Evolutionary conservation across 257 asterid species (phyloP), one percentile per base, ranked within the genome.

Genomic region (Nicotiana paniculata): DNA sequence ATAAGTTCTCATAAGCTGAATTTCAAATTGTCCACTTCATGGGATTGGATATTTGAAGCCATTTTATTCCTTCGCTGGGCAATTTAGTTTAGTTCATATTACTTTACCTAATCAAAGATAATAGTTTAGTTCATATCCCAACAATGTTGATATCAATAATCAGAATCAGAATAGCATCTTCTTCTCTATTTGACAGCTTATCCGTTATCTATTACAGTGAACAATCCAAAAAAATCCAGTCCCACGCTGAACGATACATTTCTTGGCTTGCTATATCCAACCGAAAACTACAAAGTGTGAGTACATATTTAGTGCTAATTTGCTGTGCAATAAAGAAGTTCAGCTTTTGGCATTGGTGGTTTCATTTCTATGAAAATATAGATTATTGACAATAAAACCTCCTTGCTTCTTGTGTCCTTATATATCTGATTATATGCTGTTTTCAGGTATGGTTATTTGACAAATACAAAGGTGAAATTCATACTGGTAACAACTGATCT

Each of bases 401-500:
- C 67, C 77, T 72, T 64, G 10, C 70, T 4, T 39, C 39, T 12
- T 28, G 43, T 28, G 18, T 17, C 13, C 12, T 64, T 58, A 55
- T 53, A 54, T 68, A 53, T 78, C 85, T 77, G 33, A 32, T 32
- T 32, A 32, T 32, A 32, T 32, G 33, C 33, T 32, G 33, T 32
- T 32, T 85, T 81, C 88, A 96, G 99, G 90, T 96, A 96, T 77
- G 98, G 99, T 57, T 96, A 96, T 86, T 85, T 96, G 90, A 96
- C 99, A 18, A 94, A 96, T 82, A 96, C 99, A 75, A 96, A 96
- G 87, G 98, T 96, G 94, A 96, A 96, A 91, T 95, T 96, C 85
- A 91, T 96, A 82, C 77, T 96, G 90, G 99, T 96, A 46, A 91
- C 99, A 70, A 96, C 98, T 2, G 99, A 96, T 85, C 98, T 96